Evolutionary conservation across 2,329 filamentous ascomycete genomes (phyloP).

Genomic region (Pseudogymnoascus sp.): DNA sequence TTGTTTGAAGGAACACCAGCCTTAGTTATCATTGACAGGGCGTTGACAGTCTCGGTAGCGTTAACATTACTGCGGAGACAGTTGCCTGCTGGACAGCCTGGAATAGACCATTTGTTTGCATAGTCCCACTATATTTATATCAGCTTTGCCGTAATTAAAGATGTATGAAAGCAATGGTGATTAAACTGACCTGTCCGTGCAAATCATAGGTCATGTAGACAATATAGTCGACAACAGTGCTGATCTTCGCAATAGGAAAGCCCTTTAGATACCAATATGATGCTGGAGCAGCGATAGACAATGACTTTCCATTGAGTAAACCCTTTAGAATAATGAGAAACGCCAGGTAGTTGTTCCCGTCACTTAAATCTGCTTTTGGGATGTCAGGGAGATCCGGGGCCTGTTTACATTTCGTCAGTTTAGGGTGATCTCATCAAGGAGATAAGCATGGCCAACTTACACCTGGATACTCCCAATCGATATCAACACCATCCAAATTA

Average conservation of each 20-base stretch:
- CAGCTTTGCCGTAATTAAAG: neutral
- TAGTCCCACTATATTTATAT: constrained; percentile 30
- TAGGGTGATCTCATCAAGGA: too few species aligned
- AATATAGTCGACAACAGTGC: constrained; percentile 19
- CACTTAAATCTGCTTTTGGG: constrained; percentile 15
- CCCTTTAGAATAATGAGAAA: constrained; percentile 27
- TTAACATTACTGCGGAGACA: constrained; percentile 32
- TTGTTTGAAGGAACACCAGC: constrained; percentile 25
- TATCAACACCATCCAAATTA: constrained; percentile 28
- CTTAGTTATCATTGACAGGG: constrained; percentile 34
- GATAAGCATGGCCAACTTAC: neutral
- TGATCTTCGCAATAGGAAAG: constrained; percentile 18
- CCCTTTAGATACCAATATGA: constrained; percentile 29
- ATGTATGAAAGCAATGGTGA: neutral
- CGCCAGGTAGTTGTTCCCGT: constrained; percentile 29
- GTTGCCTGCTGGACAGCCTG: constrained; percentile 27
- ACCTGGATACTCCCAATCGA: constrained; percentile 36
- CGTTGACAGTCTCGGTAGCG: constrained; percentile 28
- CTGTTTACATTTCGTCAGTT: constrained; percentile 25
- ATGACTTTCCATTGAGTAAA: constrained; percentile 19
- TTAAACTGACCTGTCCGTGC: constrained; percentile 30
- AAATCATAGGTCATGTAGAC: constrained; percentile 25
- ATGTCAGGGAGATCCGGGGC: constrained; percentile 31
- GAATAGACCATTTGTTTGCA: constrained; percentile 7
- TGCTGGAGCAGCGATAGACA: constrained; percentile 24